A percentile compares a stretch with the other conserved stretches of the same genome.
Conservation (phyloP, 2,329 filamentous ascomycete species). For the Fusarium duplospermum region DNA sequence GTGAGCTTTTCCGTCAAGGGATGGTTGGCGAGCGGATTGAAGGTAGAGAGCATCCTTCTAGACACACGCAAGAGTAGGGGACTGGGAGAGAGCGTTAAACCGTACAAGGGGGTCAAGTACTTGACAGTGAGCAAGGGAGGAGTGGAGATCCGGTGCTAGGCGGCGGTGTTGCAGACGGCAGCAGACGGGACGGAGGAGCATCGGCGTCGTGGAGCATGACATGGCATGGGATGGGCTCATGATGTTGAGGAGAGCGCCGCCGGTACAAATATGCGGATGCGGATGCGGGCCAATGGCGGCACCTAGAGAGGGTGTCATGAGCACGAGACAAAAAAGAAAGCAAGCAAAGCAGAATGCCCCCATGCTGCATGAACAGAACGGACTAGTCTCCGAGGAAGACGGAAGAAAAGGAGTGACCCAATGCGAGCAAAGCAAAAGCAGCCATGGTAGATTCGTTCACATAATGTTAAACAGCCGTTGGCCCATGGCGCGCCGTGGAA, state of each 20-base stretch:
- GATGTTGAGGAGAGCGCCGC: conserved; percentile 5
- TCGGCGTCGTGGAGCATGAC: neutral
- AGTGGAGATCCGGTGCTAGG: conserved; percentile 70
- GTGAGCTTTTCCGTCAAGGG: conserved; percentile 79
- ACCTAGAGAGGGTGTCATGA: conserved; percentile 5
- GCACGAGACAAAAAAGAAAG: conserved; percentile 2
- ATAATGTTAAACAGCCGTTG: conserved; percentile 4
- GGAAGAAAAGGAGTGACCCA: conserved; percentile 22
- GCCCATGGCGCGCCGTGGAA: neutral
- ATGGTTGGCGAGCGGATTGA: conserved; percentile 75
- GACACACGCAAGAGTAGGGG: conserved; percentile 86
- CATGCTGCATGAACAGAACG: conserved; percentile 15
- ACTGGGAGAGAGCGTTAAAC: conserved; percentile 87
- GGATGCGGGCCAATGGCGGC: conserved; percentile 16
- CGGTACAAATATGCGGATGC: neutral
- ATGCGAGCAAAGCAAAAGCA: neutral
- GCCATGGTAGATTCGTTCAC: neutral
- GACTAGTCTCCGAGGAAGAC: conserved; percentile 23
- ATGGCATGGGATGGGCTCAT: conserved; percentile 3
- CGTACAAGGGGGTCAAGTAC: conserved; percentile 99
- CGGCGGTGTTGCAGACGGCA: neutral
- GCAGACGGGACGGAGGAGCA: conserved; percentile 12
- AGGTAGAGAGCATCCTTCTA: conserved; percentile 74
- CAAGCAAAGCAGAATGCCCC: conserved; percentile 3
- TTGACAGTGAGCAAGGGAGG: conserved; percentile 78